A percentile compares a stretch with the other conserved stretches of the same genome.
These are phyloP conservation scores for Lyophyllum atratum DNA, from an alignment of 768 basidiomycete species.

Conservation along the genomic window DNA sequence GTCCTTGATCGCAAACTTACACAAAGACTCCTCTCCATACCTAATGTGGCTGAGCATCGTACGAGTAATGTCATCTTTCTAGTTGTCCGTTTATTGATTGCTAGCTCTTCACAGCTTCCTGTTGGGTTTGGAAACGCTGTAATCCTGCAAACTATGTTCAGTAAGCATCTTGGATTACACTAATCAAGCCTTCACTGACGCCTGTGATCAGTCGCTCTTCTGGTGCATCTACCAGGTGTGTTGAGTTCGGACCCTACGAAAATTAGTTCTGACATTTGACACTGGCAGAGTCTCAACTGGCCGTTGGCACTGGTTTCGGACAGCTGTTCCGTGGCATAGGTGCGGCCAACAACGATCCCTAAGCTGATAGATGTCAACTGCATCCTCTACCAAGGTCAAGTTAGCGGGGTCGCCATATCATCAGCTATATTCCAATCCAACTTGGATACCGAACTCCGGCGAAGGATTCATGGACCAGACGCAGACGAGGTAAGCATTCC, in stretches of 20 bases:
- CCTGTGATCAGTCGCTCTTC: slow-evolving; percentile 55
- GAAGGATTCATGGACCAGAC: slow-evolving; percentile 51
- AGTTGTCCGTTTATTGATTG: background rate
- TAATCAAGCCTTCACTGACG: slow-evolving; percentile 24
- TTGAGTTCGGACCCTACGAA: background rate
- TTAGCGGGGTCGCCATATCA: slow-evolving; percentile 66
- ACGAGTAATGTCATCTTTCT: slow-evolving; percentile 20
- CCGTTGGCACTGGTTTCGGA: slow-evolving; percentile 69
- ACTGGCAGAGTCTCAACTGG: slow-evolving; percentile 54
- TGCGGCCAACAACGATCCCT: slow-evolving; percentile 22
- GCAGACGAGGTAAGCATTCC: slow-evolving; percentile 51
- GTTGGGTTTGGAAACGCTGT: slow-evolving; percentile 77
- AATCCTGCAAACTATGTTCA: slow-evolving; percentile 68
- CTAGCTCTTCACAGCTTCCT: slow-evolving; percentile 45
- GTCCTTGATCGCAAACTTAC: slow-evolving; percentile 46
- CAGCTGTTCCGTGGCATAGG: slow-evolving; percentile 70
- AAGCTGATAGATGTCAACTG: background rate
- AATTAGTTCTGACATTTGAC: background rate
- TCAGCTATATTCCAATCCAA: slow-evolving; percentile 68
- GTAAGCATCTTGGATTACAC: slow-evolving; percentile 36
- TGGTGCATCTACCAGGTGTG: slow-evolving; percentile 63
- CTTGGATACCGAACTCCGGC: slow-evolving; percentile 53
- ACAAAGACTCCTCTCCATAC: slow-evolving; percentile 47
- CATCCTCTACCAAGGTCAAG: slow-evolving; percentile 51
- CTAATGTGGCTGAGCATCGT: slow-evolving; percentile 66